Percentiles rank a stretch among this genome's conserved stretches.
Conservation (phyloP, 2,329 filamentous ascomycete genomes). For the Cladosporium sp. region DNA sequence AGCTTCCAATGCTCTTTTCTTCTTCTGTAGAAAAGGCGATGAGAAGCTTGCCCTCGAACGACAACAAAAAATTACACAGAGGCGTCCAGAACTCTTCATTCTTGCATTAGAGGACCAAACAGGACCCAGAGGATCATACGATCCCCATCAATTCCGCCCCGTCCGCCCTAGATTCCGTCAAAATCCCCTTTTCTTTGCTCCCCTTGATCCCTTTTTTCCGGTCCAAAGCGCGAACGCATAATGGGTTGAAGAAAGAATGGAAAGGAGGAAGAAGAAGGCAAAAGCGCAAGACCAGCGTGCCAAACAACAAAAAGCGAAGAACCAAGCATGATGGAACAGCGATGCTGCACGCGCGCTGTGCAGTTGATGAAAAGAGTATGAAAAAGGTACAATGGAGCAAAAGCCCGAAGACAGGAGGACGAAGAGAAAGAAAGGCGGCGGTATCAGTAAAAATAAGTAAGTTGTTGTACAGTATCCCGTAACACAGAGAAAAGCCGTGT, state of each 20-base stretch:
- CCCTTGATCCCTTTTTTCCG: neutral
- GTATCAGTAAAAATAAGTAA: slow-evolving; percentile 4
- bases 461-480: slow-evolving; percentile 14
- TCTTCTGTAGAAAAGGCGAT: neutral
- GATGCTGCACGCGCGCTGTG: neutral
- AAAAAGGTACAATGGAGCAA: neutral
- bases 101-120: neutral
- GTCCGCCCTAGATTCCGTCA: neutral
- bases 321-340: neutral
- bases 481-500: slow-evolving; percentile 7
- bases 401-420: neutral
- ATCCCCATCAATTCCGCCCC: neutral
- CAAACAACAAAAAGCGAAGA: neutral
- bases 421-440: neutral
- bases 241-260: neutral
- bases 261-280: neutral
- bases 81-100: neutral
- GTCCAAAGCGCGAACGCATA: neutral
- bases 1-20: neutral
- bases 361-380: neutral
- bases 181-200: neutral
- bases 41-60: neutral
- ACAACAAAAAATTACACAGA: neutral
- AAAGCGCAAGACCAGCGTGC: neutral
- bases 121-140: neutral